Evolutionary conservation across 164 flowering plant species (phyloP), one percentile per base, ranked within the genome.

Genomic region (Tetracentron sinense): DNA sequence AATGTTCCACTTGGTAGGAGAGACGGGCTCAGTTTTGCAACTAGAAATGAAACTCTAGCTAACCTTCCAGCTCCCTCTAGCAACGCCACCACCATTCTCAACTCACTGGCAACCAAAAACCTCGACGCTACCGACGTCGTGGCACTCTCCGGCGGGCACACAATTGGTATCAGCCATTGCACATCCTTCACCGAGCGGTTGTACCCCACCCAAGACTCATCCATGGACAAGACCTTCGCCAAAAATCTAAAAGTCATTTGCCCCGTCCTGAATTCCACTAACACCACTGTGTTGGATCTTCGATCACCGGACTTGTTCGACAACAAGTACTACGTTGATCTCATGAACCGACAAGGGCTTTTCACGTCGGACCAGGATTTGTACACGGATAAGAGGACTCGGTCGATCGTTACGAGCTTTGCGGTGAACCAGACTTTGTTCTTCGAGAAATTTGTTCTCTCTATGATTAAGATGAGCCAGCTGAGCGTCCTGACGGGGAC

Each of bases 141-240:
- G 6, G 84, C 87, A 38, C 85, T 85, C 65, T 83, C 85, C 51
- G 91, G 88, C 11, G 85, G 81, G 73, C 91, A 86, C 83, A 82
- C 91, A 62, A 79, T 86, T 42, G 91, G 91, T 0, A 51, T 75
- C 28, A 30, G 75, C 57, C 83, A 79, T 62, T 86, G 88, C 78
- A 10, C 60, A 23, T 76, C 85, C 48, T 86, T 86, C 75, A 62
- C 63, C 6, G 27, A 31, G 10, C 76, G 91, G 1, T 76, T 86
- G 46, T 86, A 79, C 75, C 87, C 87, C 0, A 75, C 57, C 15
- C 79, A 73, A 58, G 92, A 86, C 75, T 58, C 81, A 1, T 69
- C 72, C 57, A 69, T 87, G 83, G 78, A 83, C 79, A 46, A 64
- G 19, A 73, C 71, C 5, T 83, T 78, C n/a, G 83, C 81, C 31